Conservation (phyloP, 2,329 filamentous ascomycete genomes). For the Rutstroemia sp. region DNA sequence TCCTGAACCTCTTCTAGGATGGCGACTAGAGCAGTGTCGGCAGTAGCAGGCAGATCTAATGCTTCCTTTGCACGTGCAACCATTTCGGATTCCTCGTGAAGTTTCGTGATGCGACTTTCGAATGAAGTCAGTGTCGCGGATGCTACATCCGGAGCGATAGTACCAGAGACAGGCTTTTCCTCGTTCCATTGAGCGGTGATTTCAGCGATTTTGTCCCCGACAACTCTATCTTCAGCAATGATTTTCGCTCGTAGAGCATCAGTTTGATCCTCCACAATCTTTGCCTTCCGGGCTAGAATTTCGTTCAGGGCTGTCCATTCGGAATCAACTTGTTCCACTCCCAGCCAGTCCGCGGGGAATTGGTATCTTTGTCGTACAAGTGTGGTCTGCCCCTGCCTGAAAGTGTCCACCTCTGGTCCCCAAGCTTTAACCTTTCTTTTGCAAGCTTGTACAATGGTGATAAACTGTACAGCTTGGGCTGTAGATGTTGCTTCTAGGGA, state of each 20-base stretch:
- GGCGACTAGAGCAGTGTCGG: conserved; percentile 73
- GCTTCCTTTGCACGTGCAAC: conserved; percentile 96
- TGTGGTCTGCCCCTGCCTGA: conserved; percentile 91
- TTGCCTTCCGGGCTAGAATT: conserved; percentile 82
- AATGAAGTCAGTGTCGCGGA: conserved; percentile 76
- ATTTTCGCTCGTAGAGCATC: conserved; percentile 95
- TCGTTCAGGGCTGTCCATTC: conserved; percentile 94
- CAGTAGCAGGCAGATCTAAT: conserved; percentile 74
- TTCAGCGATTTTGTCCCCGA: conserved; percentile 80
- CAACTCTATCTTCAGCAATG: conserved; percentile 82
- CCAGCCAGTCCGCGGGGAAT: conserved; percentile 88
- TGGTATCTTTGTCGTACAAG: conserved; percentile 88
- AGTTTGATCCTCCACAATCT: conserved; percentile 93
- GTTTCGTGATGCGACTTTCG: conserved; percentile 73
- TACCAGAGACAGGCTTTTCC: conserved; percentile 93
- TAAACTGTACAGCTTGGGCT: conserved; percentile 94
- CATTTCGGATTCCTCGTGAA: conserved; percentile 86
- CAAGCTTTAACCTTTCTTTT: conserved; percentile 89
- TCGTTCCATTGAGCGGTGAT: conserved; percentile 86
- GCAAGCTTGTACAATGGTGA: conserved; percentile 94
- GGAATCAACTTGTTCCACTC: conserved; percentile 91
- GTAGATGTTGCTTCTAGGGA: conserved; percentile 92
- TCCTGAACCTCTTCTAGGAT: conserved; percentile 95
- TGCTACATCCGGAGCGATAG: conserved; percentile 82
- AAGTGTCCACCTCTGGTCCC: conserved; percentile 93